These are phyloP conservation scores for Solanum phureja DNA, from an alignment of 257 asterid genomes.

Conservation along the genomic window DNA sequence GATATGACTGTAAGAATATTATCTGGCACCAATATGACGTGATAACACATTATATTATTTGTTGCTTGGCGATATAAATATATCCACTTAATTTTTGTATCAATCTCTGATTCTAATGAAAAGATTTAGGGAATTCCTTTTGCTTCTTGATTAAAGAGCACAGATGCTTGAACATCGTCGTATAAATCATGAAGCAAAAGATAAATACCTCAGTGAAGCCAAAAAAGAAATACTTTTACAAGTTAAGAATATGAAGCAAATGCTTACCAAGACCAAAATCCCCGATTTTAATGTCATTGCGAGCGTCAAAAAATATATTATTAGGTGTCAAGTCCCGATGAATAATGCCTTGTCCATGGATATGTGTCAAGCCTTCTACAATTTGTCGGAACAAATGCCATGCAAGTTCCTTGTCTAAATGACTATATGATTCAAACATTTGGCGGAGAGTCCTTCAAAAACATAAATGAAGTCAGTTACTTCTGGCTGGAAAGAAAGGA, in stretches of 20 bases:
- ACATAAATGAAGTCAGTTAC: slow-evolving; percentile 10
- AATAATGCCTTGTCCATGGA: slow-evolving; percentile 94
- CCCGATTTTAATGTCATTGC: slow-evolving; percentile 93
- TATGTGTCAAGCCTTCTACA: slow-evolving; percentile 94
- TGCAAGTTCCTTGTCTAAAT: slow-evolving; percentile 80
- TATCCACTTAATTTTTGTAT: not conserved
- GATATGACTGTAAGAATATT: not conserved
- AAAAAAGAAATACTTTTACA: not conserved
- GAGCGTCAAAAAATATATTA: slow-evolving; percentile 93
- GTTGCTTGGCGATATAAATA: not conserved
- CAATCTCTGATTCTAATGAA: not conserved
- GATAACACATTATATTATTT: not conserved
- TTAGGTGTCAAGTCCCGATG: slow-evolving; percentile 98
- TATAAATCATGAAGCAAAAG: not conserved
- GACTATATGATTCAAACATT: slow-evolving; percentile 75
- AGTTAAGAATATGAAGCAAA: not conserved
- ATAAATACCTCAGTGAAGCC: not conserved
- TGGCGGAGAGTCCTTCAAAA: slow-evolving; percentile 80
- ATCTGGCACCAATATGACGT: not conserved
- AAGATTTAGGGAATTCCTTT: not conserved
- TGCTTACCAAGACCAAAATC: slow-evolving; percentile 98
- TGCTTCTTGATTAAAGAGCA: not conserved
- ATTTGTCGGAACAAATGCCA: slow-evolving; percentile 96
- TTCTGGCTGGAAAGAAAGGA: not conserved
- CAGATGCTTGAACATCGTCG: not conserved